Percentiles rank a stretch among this genome's conserved stretches.
Evolutionary conservation across 768 basidiomycete genomes (phyloP).

Genomic region (Hysterangium stoloniferum): DNA sequence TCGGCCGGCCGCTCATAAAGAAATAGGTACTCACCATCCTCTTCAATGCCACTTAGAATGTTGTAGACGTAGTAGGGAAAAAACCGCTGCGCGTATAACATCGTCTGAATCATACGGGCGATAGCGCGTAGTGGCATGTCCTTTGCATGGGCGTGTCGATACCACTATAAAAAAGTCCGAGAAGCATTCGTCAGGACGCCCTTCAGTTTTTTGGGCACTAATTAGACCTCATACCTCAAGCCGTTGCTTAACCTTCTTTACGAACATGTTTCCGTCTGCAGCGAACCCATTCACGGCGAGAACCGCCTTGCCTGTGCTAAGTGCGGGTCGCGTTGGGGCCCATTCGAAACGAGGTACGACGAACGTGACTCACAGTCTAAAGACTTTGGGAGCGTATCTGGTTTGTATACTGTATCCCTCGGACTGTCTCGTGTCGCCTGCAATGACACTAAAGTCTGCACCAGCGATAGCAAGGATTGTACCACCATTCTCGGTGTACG

Average conservation of each 20-base stretch:
- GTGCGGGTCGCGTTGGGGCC: slow-evolving; percentile 7
- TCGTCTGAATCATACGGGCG: slow-evolving; percentile 96
- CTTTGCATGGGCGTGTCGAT: slow-evolving; percentile 92
- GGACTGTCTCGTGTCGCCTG: slow-evolving; percentile 93
- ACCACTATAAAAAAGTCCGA: slow-evolving; percentile 69
- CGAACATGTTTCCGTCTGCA: slow-evolving; percentile 96
- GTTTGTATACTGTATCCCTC: slow-evolving; percentile 99
- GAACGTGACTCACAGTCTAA: slow-evolving; percentile 70
- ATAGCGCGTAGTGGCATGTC: slow-evolving; percentile 96
- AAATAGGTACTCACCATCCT: slow-evolving; percentile 64
- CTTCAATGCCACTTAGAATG: slow-evolving; percentile 92
- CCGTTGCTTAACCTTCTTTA: slow-evolving; percentile 92
- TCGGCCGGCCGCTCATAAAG: neutral
- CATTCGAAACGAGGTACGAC: neutral
- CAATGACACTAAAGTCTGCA: slow-evolving; percentile 87
- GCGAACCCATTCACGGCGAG: slow-evolving; percentile 96
- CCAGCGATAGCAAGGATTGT: slow-evolving; percentile 96
- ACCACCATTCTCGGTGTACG: slow-evolving; percentile 90
- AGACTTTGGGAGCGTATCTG: slow-evolving; percentile 93
- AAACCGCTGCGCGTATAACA: slow-evolving; percentile 93
- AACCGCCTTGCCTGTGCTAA: slow-evolving; percentile 85
- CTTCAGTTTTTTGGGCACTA: too few species aligned
- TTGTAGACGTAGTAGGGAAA: slow-evolving; percentile 99
- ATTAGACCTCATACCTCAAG: slow-evolving; percentile 70
- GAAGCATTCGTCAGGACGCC: neutral